Evolutionary conservation across 805 yeast genomes (phyloP), one percentile per base, ranked within the genome.

Genomic region (Teunomyces stri): DNA sequence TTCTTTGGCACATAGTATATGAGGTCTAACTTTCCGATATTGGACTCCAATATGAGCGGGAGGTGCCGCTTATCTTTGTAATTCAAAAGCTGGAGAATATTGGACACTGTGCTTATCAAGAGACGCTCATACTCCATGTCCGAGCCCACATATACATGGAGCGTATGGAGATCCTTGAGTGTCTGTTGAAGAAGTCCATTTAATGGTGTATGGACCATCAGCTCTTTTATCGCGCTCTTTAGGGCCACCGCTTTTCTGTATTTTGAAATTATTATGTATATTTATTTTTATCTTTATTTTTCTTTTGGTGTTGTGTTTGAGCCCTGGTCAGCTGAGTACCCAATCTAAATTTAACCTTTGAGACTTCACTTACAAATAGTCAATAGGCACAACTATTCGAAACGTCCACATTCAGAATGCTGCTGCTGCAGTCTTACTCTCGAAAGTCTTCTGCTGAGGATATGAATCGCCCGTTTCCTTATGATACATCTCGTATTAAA

Each of bases 401-500:
- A 21, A n/a, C 29, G 3, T 34, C 40, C n/a, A 12, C 12, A 22
- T 20, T 12, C 7, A 21, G 11, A n/a, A 10, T 20, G 13, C 20
- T 37, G 40, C 40, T 20, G 29, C 40, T 18, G 40, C 40, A 21
- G 27, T 30, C 43, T 6, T 27, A 30, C n/a, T 45, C 48, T 20
- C 38, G 38, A n/a, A 31, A 27, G 30, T 21, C 35, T 4, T 21
- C 31, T 6, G n/a, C 22, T 20, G 28, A 29, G 27, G 45, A 30
- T 18, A 43, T 47, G 28, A 49, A 54, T 7, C 43, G 56, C 15
- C 56, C 62, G 6, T 60, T 52, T 33, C 56, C 59, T 49, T 60
- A 60, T 48, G 65, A 62, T 29, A 53, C 48, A 42, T 56, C 50
- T 21, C 51, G 64, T 21, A 55, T 58, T 39, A 45, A 49, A 36